These are phyloP conservation scores for Delonix regia DNA, from an alignment of 306 rosid genomes.

Conservation along the genomic window DNA sequence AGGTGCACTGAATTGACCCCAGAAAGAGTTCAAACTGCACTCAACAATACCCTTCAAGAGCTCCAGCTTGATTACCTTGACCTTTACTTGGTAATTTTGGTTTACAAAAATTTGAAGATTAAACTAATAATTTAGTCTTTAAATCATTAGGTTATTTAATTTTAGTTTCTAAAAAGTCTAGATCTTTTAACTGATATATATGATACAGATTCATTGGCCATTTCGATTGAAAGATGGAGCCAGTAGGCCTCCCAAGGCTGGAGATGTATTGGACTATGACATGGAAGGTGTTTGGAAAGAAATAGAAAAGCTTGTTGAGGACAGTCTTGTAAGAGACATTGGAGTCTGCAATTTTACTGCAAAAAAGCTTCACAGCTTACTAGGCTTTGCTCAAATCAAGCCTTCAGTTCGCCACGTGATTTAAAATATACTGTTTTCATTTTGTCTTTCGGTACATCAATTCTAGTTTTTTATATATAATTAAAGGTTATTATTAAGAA, in stretches of 20 bases:
- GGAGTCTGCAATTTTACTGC: constrained; percentile 35
- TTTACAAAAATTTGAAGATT: background rate
- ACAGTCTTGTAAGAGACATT: constrained; percentile 22
- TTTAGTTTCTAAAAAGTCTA: no score
- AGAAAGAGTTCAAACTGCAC: constrained; percentile 36
- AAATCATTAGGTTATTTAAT: no score
- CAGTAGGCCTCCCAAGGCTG: constrained; percentile 27
- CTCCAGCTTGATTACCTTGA: constrained; percentile 44
- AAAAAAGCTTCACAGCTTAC: constrained; percentile 26
- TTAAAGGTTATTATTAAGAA: no score
- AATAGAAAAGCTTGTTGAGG: constrained; percentile 38
- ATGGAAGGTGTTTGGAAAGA: constrained; percentile 36
- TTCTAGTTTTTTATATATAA: no score
- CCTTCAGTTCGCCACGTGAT: constrained; percentile 25
- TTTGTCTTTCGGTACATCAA: no score
- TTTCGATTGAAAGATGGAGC: constrained; percentile 32
- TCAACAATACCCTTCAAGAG: constrained; percentile 33
- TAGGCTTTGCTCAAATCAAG: constrained; percentile 29
- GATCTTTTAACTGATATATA: no score
- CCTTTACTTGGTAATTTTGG: constrained; percentile 29
- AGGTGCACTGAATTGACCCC: constrained; percentile 46
- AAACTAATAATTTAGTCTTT: no score
- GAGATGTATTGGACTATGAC: constrained; percentile 27
- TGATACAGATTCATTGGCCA: constrained; percentile 35
- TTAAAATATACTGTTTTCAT: background rate